A percentile compares a stretch with the other conserved stretches of the same genome.
Conservation (phyloP, 202 grass and related monocot species). For the Schoenoplectus tabernaemontani region DNA sequence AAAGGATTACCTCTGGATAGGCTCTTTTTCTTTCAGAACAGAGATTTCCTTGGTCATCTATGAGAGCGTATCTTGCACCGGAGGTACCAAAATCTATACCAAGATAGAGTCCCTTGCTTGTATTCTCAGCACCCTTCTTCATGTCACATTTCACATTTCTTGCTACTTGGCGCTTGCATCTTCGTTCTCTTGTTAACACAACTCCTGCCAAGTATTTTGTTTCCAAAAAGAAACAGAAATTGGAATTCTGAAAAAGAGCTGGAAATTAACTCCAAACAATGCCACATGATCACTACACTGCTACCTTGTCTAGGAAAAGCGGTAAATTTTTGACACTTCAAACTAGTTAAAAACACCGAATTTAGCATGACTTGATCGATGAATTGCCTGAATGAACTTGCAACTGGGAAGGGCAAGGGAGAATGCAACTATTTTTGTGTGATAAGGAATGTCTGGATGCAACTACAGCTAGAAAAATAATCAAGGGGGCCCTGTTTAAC, state of each 20-base stretch:
- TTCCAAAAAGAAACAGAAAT: background rate
- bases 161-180: background rate
- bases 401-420: background rate
- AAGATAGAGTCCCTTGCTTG: conserved; percentile 35
- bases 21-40: conserved; percentile 48
- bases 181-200: conserved; percentile 8
- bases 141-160: conserved; percentile 10
- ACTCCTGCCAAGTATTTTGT: background rate
- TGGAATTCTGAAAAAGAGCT: background rate
- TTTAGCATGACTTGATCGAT: conserved; percentile 1
- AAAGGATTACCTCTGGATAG: conserved; percentile 33
- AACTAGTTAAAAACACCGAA: background rate
- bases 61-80: conserved; percentile 64
- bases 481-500: background rate
- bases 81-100: conserved; percentile 88
- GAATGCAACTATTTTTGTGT: background rate
- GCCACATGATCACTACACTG: background rate
- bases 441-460: conserved; percentile 21
- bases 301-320: background rate
- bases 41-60: conserved; percentile 47
- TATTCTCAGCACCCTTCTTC: background rate
- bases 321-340: background rate
- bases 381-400: conserved; percentile 1
- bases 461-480: background rate
- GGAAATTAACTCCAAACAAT: background rate